Base-by-base conservation (phyloP, 73 alveolate genomes). In the Paramecium pentaurelia region DNA sequence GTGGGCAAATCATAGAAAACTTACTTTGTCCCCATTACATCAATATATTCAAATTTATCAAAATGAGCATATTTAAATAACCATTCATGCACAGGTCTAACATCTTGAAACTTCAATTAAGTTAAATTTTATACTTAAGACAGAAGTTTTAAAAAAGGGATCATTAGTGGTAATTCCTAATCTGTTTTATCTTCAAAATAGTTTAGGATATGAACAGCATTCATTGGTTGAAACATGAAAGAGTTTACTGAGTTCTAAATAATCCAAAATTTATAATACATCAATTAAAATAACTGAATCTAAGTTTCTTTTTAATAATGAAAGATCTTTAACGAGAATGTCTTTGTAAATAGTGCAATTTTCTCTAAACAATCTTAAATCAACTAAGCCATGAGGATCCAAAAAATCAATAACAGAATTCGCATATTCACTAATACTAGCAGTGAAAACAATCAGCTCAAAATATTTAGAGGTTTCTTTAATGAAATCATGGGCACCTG, bases 321-420 rank as follows among this genome's bases (percentile, higher is more conserved):
- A 70, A 84, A 97, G 83, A 86, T 97, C 99, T 87, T 97, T 97
- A 25, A 97, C 98, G 68, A 96, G 96, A 16, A 97, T 70, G 20
- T 97, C 97, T 60, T 96, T 93, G 58, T 89, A 92, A 22, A 86
- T 86, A 12, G 98, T 96, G 87, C 98, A 97, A 84, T 97, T 98
- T 92, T 97, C 98, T 91, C 99, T 95, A 88, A 95, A 97, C 20
- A 97, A 93, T 47, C 97, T 92, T 16, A 90, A 71, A 28, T 93
- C 58, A 44, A 93, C 71, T 12, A 60, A 42, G n/a, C 92, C 93
- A 20, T 84, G 86, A 22, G 95, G 93, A 77, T 97, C 99, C 11
- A 97, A 86, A 6, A 71, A 88, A 68, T 97, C 97, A 95, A 97
- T 86, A 28, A 97, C 92, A 10, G 98, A 98, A 86, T 97, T 97